Evolutionary conservation across 2,329 filamentous ascomycete species (phyloP), one percentile per base, ranked within the genome.

Genomic region (Mycosphaerelloides madeirae): DNA sequence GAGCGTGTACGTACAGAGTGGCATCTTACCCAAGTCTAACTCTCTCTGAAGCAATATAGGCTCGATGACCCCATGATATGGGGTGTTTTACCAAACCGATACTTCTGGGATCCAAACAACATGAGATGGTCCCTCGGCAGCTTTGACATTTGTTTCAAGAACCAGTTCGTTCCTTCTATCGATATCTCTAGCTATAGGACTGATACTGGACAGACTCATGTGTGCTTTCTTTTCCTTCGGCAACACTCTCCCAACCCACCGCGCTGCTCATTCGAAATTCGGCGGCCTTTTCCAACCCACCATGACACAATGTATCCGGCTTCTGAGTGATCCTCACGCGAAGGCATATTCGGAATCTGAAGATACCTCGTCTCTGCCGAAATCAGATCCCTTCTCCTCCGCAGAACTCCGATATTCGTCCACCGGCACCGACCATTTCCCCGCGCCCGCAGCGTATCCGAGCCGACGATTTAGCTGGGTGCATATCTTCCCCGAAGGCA

Each of bases 401-500:
- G 70, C 61, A 54, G 72, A 66, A 61, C 71, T 69, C 54, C 79
- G 63, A 5, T 89, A 81, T 68, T 80, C 79, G 4, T 89, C 87
- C 3, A 81, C 77, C 44, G 81, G 81, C 33, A 56, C 58, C 13
- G 85, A 91, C 66, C 69, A 67, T 29, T 85, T 87, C 63, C 72
- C 77, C 1, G 78, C 87, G 0, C 88, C 89, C 1, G 83, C 87
- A 1, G 78, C 81, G 37, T 90, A 85, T 63, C 66, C 79, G 2
- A 76, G 69, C 52, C 83, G 88, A 57, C 80, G 80, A 35, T 78
- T 86, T 65, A 80, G 81, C 34, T 98, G 93, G 93, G 74, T 98
- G 3, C 93, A 98, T 66, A 84, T 97, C 43, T 97, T 97, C 66
- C 93, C 93, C 11, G 93, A 98, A 68, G 93, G 89, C 37, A 88